Evolutionary conservation across 2,329 filamentous ascomycete genomes (phyloP).

Genomic region (Diaporthe ilicicola): DNA sequence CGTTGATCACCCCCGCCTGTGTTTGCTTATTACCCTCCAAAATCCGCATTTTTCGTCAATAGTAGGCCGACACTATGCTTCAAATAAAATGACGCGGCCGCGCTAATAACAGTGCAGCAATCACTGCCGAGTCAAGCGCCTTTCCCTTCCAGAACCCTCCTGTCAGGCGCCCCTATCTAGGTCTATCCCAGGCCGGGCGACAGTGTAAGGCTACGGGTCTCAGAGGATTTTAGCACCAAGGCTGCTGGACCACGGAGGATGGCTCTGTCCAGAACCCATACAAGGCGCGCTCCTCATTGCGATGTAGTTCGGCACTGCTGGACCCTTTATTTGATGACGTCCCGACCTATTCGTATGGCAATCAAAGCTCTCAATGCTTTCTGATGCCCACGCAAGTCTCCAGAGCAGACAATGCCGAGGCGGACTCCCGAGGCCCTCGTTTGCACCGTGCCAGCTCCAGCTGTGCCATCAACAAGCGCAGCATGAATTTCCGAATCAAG

Average conservation of each 20-base stretch:
- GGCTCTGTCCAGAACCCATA: not conserved
- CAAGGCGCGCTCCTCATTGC: too few relatives aligned
- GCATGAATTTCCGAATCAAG: not conserved
- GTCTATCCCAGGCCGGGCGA: not conserved
- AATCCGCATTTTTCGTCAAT: not conserved
- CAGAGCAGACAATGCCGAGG: not conserved
- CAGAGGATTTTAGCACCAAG: not conserved
- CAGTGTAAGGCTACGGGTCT: not conserved
- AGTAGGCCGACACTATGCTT: not conserved
- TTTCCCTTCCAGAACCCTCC: not conserved
- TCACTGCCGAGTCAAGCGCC: slow-evolving; percentile 9
- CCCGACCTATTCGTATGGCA: too few relatives aligned
- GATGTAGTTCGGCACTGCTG: too few relatives aligned
- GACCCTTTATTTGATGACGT: too few relatives aligned
- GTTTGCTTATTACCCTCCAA: not conserved
- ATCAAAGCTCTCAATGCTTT: too few relatives aligned
- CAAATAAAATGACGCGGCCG: slow-evolving; percentile 2
- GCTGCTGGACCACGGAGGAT: not conserved
- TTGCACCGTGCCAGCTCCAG: not conserved
- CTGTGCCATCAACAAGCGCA: not conserved
- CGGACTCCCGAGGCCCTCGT: not conserved
- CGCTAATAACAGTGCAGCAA: not conserved
- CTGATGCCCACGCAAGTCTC: too few relatives aligned
- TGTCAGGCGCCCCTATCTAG: not conserved
- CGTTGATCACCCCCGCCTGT: not conserved